Evolutionary conservation across 257 asterid genomes (phyloP), one percentile per base, ranked within the genome.

Genomic region (Leonotis leonurus): DNA sequence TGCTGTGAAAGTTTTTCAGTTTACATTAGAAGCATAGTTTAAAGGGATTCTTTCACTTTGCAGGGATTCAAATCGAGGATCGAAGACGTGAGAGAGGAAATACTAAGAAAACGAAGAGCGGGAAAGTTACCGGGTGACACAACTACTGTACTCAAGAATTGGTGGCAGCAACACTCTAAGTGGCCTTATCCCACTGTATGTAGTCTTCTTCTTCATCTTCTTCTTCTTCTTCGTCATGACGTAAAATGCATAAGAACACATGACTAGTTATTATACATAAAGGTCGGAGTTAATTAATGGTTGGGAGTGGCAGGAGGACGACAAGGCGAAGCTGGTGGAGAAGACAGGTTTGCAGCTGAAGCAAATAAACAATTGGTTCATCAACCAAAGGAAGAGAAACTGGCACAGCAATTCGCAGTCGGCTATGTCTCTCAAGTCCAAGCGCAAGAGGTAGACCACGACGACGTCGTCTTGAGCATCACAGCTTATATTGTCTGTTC

Each of bases 121-220:
- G 98, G 97, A 11, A 92, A 92, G 65, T 66, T 92, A 67, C 98
- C 98, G 0, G 96, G 97, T 45, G 96, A 92, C 79, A 92, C 98
- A 5, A 92, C 98, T 10, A 73, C 86, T 17, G 89, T 89, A 63
- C 81, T 92, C 3, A 92, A 92, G 79, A 80, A 76, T 41, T 92
- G 98, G 98, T 92, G 98, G 98, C 95, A 86, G 73, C 95, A 92
- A 39, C 98, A 92, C 64, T 77, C 98, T 0, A 92, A 92, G 77
- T 92, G 98, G 98, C 98, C 98, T 49, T 92, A 92, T 74, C 98
- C 98, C 49, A 92, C 98, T 69, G 98, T 91, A 44, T n/a, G n/a
- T n/a, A n/a, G n/a, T n/a, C n/a, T n/a, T n/a, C n/a, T n/a, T n/a
- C n/a, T n/a, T n/a, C n/a, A n/a, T n/a, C n/a, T n/a, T n/a, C n/a